These are phyloP conservation scores for Clonostachys chloroleuca DNA, from an alignment of 2,329 filamentous ascomycete species.

Conservation along the genomic window DNA sequence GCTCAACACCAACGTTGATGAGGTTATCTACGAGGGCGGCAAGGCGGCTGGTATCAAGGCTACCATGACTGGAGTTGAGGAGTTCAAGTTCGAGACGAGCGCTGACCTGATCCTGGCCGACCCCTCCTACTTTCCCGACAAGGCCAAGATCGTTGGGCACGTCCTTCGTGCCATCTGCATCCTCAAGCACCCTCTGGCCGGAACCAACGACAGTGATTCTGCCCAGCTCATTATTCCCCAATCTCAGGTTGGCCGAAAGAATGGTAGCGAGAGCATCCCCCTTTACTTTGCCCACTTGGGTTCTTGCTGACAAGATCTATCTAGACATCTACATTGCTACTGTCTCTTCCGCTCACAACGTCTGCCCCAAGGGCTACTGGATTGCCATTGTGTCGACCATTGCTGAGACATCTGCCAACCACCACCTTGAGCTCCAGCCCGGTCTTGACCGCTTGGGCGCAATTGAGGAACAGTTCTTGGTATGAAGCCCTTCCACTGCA, in stretches of 20 bases:
- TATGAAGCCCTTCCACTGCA: conserved; percentile 21
- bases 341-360: conserved; percentile 89
- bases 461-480: conserved; percentile 98
- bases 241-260: conserved; percentile 93
- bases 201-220: conserved; percentile 85
- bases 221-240: conserved; percentile 96
- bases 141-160: conserved; percentile 83
- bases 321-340: conserved; percentile 94
- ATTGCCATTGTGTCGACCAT: conserved; percentile 98
- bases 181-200: conserved; percentile 88
- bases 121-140: conserved; percentile 91
- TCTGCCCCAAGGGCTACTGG: conserved; percentile 98
- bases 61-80: conserved; percentile 86
- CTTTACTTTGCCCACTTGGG: not conserved
- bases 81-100: conserved; percentile 96
- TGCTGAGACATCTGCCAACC: conserved; percentile 85
- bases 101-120: conserved; percentile 94
- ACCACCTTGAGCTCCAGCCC: conserved; percentile 90
- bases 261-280: conserved; percentile 56
- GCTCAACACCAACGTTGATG: conserved; percentile 93
- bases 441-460: conserved; percentile 88
- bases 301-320: conserved; percentile 3
- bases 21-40: conserved; percentile 76
- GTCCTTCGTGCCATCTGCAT: conserved; percentile 97
- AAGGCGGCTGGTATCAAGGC: conserved; percentile 97